Evolutionary conservation across 345 rosid genomes (phyloP).

Genomic region (Brassica cretica): DNA sequence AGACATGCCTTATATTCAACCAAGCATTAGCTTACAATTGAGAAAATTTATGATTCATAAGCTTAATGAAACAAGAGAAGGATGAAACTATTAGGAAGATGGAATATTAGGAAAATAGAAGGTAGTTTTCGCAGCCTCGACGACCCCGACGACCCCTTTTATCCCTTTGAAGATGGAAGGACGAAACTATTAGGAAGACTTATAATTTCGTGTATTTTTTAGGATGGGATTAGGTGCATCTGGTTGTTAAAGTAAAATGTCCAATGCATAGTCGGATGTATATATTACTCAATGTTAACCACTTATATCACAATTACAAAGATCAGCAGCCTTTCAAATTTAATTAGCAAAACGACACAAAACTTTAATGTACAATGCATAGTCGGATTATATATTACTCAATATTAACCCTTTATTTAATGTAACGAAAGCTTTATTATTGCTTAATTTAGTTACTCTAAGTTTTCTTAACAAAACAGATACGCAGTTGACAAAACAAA

Average conservation of each 20-base stretch:
- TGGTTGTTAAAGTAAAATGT: conserved; percentile 2
- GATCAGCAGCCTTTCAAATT: conserved; percentile 23
- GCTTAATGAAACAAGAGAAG: no score
- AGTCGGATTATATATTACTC: no score
- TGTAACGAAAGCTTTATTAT: not conserved
- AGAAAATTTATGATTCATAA: no score
- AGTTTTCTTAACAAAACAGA: conserved; percentile 11
- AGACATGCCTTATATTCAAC: no score
- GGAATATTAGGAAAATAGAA: no score
- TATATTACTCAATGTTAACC: not conserved
- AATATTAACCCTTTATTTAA: not conserved
- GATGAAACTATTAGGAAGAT: no score
- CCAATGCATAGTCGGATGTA: not conserved
- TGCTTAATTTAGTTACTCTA: not conserved
- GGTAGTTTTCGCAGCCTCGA: no score
- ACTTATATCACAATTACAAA: conserved; percentile 8
- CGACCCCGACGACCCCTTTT: no score
- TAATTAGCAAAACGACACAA: conserved; percentile 15
- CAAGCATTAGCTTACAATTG: no score
- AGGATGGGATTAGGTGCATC: not conserved
- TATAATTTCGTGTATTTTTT: not conserved
- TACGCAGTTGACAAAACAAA: conserved; percentile 34
- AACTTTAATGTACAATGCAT: not conserved
- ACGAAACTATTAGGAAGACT: no score
- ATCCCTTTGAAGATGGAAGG: no score